phyloP scores from a whole-genome alignment of 73 alveolate genomes.

The Paramecium primaurelia region DNA sequence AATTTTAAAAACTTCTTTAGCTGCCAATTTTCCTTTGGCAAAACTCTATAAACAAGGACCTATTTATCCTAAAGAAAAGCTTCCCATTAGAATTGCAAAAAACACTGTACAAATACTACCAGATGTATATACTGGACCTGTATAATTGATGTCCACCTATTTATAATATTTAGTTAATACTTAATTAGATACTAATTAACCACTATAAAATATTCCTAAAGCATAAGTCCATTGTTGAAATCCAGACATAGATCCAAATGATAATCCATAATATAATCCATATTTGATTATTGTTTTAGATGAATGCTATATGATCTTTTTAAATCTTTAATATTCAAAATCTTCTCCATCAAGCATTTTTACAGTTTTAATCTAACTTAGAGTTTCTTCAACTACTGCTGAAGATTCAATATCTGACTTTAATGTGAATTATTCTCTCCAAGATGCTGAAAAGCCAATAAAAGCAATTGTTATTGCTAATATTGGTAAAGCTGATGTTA shows the following conservation, averaged over 20 bases:
- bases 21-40: conserved; percentile 75
- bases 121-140: conserved; percentile 63
- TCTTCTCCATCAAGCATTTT: conserved; percentile 71
- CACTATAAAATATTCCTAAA: conserved; percentile 59
- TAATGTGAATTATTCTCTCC: conserved; percentile 50
- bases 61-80: conserved; percentile 73
- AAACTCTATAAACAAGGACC: conserved; percentile 72
- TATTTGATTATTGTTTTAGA: background rate
- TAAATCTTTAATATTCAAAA: conserved; percentile 37
- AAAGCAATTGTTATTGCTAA: conserved; percentile 42
- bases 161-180: background rate
- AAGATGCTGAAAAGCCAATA: conserved; percentile 17
- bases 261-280: background rate
- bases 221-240: conserved; percentile 46
- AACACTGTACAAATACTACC: conserved; percentile 70
- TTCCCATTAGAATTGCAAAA: conserved; percentile 77
- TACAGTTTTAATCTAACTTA: conserved; percentile 80
- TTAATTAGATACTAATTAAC: conserved; percentile 46
- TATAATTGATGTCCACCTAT: background rate
- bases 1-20: conserved; percentile 55
- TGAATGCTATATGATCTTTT: background rate
- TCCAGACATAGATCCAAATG: conserved; percentile 46
- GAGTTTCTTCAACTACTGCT: conserved; percentile 77
- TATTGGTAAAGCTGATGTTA: conserved; percentile 65
- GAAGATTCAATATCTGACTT: conserved; percentile 71